Conservation (phyloP, 495 filamentous ascomycete species). For the Parachaetomium inaequale region DNA sequence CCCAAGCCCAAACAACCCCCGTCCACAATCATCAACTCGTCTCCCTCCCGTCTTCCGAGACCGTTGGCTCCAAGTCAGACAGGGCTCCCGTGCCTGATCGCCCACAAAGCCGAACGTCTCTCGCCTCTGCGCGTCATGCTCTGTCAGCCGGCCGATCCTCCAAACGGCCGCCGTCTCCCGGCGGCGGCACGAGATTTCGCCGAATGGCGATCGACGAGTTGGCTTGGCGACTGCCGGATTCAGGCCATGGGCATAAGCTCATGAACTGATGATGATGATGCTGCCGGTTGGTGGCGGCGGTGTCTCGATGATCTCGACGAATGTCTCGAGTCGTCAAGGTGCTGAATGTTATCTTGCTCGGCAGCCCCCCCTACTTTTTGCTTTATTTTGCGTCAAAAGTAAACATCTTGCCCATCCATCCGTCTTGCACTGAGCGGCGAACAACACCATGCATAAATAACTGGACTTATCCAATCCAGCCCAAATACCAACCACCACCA, state of each 20-base stretch:
- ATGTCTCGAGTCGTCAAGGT: neutral
- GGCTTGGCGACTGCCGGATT: constrained; percentile 1
- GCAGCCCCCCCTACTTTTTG: too few species aligned
- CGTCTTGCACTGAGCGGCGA: too few species aligned
- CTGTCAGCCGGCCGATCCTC: neutral
- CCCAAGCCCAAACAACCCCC: too few species aligned
- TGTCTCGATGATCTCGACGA: too few species aligned
- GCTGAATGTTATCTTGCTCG: too few species aligned
- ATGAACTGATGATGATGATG: neutral
- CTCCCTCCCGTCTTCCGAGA: neutral
- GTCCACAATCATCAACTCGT: too few species aligned
- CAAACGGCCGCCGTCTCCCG: neutral
- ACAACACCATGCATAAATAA: too few species aligned
- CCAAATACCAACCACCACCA: too few species aligned
- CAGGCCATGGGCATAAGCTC: neutral
- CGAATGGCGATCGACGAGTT: constrained; percentile 4
- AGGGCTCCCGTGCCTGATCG: neutral
- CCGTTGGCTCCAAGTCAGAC: neutral
- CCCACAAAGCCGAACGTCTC: neutral
- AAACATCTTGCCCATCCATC: too few species aligned
- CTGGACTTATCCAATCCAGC: too few species aligned
- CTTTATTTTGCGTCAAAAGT: too few species aligned
- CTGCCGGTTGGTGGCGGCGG: neutral
- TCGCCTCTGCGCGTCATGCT: neutral
- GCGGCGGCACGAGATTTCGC: constrained; percentile 3